Evolutionary conservation across 2,329 filamentous ascomycete species (phyloP), one percentile per base, ranked within the genome.

Genomic region (Anisogramma anomala): DNA sequence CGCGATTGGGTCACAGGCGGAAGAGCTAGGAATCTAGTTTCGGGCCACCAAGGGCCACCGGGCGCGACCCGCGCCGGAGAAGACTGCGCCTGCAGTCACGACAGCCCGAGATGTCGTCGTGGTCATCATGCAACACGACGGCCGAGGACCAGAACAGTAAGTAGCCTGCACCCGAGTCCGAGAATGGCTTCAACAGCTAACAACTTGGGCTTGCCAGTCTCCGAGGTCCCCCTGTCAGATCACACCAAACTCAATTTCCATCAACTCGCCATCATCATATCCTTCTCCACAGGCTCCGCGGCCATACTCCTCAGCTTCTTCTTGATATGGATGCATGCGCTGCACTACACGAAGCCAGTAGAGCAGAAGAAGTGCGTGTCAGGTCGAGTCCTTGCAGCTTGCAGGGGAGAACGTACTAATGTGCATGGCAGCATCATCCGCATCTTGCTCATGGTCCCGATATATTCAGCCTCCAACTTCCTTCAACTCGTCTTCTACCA

Each of bases 391-490:
- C 15, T 22, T 14, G 6, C n/a, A 4, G 27, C 27, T 5, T 30
- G 15, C 35, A 42, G 10, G 10, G 10, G 3, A 22, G 14, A 36
- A 11, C 8, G 11, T 36, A 22, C 45, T 47, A 15, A 46, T 33
- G 7, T 28, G 7, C 13, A n/a, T 26, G 35, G 35, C 51, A 84
- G 79, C 56, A 87, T 91, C 53, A 88, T 93, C 52, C 83, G 86
- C 36, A 89, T 94, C 50, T 71, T 94, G 19, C 79, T 88, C 58
- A 89, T 93, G 84, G 75, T 93, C 36, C 86, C 86, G 28, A 69
- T 93, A 47, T 93, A 93, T 59, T 71, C 81, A 37, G 67, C 78
- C 28, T 79, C 86, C 15, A 79, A 82, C 25, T 84, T 84, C 55
- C 69, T 89, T 27, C 79, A 78, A 45, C 76, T 85, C 52, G 68